A percentile compares a stretch with the other conserved stretches of the same genome.
These are phyloP conservation scores for Coemansia sp. DNA, from an alignment of 192 early-diverging fungal genomes.

Conservation along the genomic window DNA sequence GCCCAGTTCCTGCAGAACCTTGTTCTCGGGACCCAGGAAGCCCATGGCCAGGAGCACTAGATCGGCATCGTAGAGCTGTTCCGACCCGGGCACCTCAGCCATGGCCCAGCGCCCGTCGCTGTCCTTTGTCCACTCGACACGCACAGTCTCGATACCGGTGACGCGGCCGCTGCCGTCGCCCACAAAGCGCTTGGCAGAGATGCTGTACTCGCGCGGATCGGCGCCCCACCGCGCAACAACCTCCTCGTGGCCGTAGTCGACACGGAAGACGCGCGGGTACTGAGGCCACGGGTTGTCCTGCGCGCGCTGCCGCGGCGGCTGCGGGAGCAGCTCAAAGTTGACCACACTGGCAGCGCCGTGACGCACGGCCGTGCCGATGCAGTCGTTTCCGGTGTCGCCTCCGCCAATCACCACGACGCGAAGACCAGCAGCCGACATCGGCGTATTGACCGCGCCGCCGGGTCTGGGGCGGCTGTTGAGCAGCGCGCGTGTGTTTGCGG, in stretches of 20 bases:
- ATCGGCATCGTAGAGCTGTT: slow-evolving; percentile 86
- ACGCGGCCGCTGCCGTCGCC: slow-evolving; percentile 77
- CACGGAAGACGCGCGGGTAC: slow-evolving; percentile 92
- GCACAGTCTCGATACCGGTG: slow-evolving; percentile 90
- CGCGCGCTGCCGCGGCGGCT: slow-evolving; percentile 81
- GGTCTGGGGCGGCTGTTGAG: slow-evolving; percentile 43
- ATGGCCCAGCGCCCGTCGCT: slow-evolving; percentile 78
- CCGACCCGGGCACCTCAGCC: slow-evolving; percentile 84
- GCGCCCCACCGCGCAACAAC: slow-evolving; percentile 84
- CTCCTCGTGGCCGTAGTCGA: slow-evolving; percentile 97
- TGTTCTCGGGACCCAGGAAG: slow-evolving; percentile 91
- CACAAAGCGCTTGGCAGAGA: slow-evolving; percentile 95
- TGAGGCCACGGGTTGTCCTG: slow-evolving; percentile 97
- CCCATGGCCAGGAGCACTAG: slow-evolving; percentile 95
- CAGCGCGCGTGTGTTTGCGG: slow-evolving; percentile 84
- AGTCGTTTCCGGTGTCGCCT: slow-evolving; percentile 97
- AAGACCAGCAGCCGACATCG: slow-evolving; percentile 83
- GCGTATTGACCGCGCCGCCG: background rate
- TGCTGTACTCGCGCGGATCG: slow-evolving; percentile 94
- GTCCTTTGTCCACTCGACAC: slow-evolving; percentile 94
- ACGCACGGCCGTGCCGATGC: slow-evolving; percentile 91
- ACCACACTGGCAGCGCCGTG: slow-evolving; percentile 87
- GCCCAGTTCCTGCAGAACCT: slow-evolving; percentile 75
- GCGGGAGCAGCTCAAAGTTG: slow-evolving; percentile 97
- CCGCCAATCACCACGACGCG: slow-evolving; percentile 97